A percentile compares a stretch with the other conserved stretches of the same genome.
Conservation (phyloP, 768 basidiomycete genomes). For the Nidularia sp. region DNA sequence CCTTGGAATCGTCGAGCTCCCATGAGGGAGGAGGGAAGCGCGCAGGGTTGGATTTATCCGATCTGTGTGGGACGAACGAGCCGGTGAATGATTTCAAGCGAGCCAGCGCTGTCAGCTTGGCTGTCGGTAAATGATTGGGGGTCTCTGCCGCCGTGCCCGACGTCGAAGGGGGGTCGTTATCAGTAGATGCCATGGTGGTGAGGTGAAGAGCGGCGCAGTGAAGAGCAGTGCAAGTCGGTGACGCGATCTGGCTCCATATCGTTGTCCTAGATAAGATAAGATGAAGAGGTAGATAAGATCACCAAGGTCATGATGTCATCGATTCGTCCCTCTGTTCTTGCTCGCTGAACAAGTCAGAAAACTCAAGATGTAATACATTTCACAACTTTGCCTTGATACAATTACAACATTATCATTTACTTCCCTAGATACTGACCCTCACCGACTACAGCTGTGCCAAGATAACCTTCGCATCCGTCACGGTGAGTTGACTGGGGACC, state of each 20-base stretch:
- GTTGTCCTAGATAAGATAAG: not conserved
- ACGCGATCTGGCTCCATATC: not conserved
- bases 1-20: constrained; percentile 29
- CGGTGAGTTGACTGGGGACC: constrained; percentile 39
- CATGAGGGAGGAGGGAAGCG: constrained; percentile 47
- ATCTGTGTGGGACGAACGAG: constrained; percentile 16
- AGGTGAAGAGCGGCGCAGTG: not conserved
- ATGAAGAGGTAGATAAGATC: not conserved
- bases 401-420: too few species aligned
- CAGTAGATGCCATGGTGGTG: not conserved
- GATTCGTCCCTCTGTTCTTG: too few species aligned
- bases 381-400: too few species aligned
- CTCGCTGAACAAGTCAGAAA: too few species aligned
- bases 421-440: too few species aligned
- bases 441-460: constrained; percentile 18
- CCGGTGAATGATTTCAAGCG: constrained; percentile 30
- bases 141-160: not conserved
- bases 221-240: not conserved
- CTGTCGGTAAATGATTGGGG: constrained; percentile 15
- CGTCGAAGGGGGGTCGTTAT: not conserved
- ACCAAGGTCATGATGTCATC: too few species aligned
- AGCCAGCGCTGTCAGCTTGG: constrained; percentile 28
- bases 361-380: too few species aligned
- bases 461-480: constrained; percentile 46
- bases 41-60: constrained; percentile 9